Evolutionary conservation across 108 stramenopile species (phyloP).

Genomic region (Nitzschia putrida): DNA sequence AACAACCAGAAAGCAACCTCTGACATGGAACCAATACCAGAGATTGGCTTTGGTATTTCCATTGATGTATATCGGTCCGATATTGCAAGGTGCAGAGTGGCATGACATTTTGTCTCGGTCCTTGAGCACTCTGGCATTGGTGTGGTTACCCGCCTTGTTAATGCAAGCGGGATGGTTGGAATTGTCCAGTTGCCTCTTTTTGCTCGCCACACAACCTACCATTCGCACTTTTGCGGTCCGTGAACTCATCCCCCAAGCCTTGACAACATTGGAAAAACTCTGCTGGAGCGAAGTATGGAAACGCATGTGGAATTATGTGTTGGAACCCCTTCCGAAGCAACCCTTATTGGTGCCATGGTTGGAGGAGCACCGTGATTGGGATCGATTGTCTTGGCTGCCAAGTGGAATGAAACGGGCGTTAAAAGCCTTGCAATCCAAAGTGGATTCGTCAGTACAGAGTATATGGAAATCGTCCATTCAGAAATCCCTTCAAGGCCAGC

Average conservation of each 20-base stretch:
- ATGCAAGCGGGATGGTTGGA: slow-evolving; percentile 7
- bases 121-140: slow-evolving; percentile 6
- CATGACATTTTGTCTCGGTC: background rate
- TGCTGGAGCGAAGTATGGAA: slow-evolving; percentile 30
- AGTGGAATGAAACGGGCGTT: slow-evolving; percentile 7
- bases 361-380: background rate
- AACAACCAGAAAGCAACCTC: background rate
- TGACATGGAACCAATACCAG: too few species aligned
- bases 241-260: slow-evolving; percentile 8
- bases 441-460: background rate
- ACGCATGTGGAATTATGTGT: slow-evolving; percentile 22
- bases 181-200: background rate
- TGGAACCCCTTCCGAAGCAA: slow-evolving; percentile 6
- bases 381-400: slow-evolving; percentile 9
- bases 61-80: background rate
- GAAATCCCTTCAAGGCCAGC: slow-evolving; percentile 2
- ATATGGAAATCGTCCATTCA: background rate
- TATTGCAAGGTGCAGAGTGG: background rate
- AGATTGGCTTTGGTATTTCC: background rate
- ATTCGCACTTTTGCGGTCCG: background rate
- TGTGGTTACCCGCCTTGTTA: slow-evolving; percentile 5
- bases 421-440: background rate
- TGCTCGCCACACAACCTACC: slow-evolving; percentile 1
- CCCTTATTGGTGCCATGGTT: background rate
- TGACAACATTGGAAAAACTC: slow-evolving; percentile 18